Base-by-base conservation (phyloP, 2,329 filamentous ascomycete genomes). In the Penicillium sp. region DNA sequence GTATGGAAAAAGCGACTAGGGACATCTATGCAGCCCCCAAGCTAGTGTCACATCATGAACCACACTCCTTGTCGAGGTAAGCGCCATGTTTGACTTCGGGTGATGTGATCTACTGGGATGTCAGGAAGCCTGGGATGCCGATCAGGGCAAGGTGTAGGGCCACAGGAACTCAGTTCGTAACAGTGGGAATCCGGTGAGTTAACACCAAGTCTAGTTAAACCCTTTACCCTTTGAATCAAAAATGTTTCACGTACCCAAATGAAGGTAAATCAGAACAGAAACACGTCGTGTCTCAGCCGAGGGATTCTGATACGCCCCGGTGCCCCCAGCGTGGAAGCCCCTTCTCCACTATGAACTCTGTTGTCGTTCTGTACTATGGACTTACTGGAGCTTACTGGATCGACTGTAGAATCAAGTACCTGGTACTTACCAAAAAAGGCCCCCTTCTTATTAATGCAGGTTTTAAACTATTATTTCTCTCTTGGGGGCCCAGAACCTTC, bases 211-310 rank as follows among this genome's bases (percentile, higher is more conserved):
- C 5, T 18, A 37, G n/a, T 37, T 37, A 37, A 25, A 25, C 14
- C 12, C 41, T 26, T 18, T 37, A 25, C 14, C 12, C 41, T 26
- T 18, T 37, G 11, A 18, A 45, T 27, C 43, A 49, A 15, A 18
- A 9, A 26, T 40, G 41, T 45, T 44, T 51, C 49, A 45, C 27
- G 46, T 25, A 46, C 18, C 43, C 15, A 18, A 31, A 46, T n/a
- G 27, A 46, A 31, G 26, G 22, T 23, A 6, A 15, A 51, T 22
- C 12, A 53, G 44, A 53, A 18, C 57, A 66, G 67, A 71, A 71
- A 71, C 69, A 66, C 57, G 57, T 61, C 60, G 64, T 71, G 69
- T 72, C 69, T 72, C 69, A 72, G 68, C 43, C 27, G 47, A 53
- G n/a, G 57, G 59, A 67, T 66, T 54, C 55, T 63, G 59, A 59